Conservation (phyloP, 1,139 yeast species). For the Geotrichum cucujoidarum region DNA sequence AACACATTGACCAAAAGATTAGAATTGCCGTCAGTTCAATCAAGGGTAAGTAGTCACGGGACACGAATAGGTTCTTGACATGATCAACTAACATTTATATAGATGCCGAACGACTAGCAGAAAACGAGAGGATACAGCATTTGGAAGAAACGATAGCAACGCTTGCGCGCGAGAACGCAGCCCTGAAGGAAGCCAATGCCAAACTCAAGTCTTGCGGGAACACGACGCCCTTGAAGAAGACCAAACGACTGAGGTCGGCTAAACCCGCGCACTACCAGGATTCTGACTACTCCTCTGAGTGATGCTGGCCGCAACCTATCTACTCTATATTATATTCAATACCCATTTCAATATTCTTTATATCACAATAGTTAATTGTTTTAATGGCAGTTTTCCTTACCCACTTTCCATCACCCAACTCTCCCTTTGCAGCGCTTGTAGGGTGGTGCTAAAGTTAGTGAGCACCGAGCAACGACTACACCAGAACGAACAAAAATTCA, state of each 20-base stretch:
- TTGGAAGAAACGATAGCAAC: slow-evolving; percentile 4
- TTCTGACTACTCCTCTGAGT: not conserved
- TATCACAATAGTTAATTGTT: too few relatives aligned
- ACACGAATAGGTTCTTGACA: not conserved
- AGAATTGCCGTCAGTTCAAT: slow-evolving; percentile 11
- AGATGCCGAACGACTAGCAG: slow-evolving; percentile 9
- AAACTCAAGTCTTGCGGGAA: not conserved
- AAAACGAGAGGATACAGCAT: not conserved
- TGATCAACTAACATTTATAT: not conserved
- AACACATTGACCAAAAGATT: slow-evolving; percentile 15
- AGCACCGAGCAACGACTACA: too few relatives aligned
- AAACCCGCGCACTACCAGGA: slow-evolving; percentile 5
- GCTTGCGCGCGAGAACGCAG: slow-evolving; percentile 9
- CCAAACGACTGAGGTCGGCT: not conserved
- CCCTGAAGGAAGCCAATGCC: slow-evolving; percentile 4
- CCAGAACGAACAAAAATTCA: too few relatives aligned
- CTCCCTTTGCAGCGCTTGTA: too few relatives aligned
- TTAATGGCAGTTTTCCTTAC: too few relatives aligned
- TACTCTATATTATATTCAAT: too few relatives aligned
- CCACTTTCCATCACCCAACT: too few relatives aligned
- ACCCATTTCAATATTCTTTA: too few relatives aligned
- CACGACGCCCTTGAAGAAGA: not conserved
- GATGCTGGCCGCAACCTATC: too few relatives aligned
- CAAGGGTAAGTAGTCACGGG: slow-evolving; percentile 1
- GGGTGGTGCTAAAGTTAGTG: too few relatives aligned